Evolutionary conservation across 306 rosid genomes (phyloP).

Genomic region (Crotalaria pallida): DNA sequence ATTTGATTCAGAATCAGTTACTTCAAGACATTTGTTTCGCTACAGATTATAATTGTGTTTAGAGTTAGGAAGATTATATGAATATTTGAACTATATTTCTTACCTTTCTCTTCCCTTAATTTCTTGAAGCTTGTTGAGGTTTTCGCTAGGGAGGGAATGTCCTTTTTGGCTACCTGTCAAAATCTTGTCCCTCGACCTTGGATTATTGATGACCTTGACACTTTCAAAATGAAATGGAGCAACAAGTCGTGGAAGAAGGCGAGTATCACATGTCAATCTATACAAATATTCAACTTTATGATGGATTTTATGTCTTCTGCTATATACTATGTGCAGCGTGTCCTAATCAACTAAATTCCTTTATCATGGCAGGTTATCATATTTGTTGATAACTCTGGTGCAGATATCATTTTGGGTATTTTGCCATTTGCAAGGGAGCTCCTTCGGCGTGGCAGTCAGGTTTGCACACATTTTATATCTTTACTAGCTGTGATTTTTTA

Average conservation of each 20-base stretch:
- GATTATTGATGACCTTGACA: constrained; percentile 89
- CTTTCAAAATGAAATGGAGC: constrained; percentile 69
- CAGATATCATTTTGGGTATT: constrained; percentile 89
- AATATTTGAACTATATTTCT: background rate
- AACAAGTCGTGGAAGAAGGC: constrained; percentile 80
- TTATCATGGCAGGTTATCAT: constrained; percentile 63
- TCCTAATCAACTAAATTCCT: constrained; percentile 19
- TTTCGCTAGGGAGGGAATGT: constrained; percentile 88
- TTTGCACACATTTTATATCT: constrained; percentile 30
- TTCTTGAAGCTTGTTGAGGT: constrained; percentile 89
- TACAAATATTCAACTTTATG: background rate
- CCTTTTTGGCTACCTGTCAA: constrained; percentile 76
- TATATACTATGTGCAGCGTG: background rate
- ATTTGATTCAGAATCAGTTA: background rate
- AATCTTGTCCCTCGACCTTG: constrained; percentile 90
- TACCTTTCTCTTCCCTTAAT: constrained; percentile 12
- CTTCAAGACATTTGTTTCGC: background rate
- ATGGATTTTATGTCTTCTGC: background rate
- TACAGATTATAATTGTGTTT: constrained; percentile 9
- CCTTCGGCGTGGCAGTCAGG: constrained; percentile 78
- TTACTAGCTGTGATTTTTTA: background rate
- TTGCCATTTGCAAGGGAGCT: constrained; percentile 97
- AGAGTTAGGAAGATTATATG: background rate
- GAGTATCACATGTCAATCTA: constrained; percentile 18
- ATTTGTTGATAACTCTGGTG: constrained; percentile 98